Evolutionary conservation across 148 eudicot species (phyloP).

Genomic region (Rhododendron griersonianum): DNA sequence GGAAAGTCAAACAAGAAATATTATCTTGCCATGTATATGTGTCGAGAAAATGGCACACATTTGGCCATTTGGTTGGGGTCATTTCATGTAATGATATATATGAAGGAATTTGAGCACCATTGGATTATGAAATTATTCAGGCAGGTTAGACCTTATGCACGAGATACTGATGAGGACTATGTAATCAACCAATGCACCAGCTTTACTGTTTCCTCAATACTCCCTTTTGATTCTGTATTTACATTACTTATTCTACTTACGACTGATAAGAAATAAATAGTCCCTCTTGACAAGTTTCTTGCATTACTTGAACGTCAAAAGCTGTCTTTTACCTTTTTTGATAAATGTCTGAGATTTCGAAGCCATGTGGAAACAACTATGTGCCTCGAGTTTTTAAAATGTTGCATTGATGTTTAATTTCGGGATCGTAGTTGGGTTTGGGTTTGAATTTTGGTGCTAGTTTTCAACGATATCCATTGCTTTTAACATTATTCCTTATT

Average conservation of each 20-base stretch:
- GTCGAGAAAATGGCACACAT: not conserved
- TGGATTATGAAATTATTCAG: constrained; percentile 6
- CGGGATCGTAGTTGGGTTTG: not conserved
- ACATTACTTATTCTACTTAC: not conserved
- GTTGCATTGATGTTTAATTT: not conserved
- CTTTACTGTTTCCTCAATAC: not conserved
- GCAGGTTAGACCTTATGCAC: not conserved
- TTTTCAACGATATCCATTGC: not conserved
- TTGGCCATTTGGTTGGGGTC: not conserved
- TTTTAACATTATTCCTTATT: constrained; percentile 12
- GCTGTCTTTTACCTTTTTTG: not conserved
- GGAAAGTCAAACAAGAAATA: not conserved
- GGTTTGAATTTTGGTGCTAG: not conserved
- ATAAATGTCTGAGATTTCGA: not conserved
- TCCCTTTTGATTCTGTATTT: not conserved
- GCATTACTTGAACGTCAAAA: not conserved
- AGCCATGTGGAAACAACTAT: not conserved
- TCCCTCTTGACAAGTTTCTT: not conserved
- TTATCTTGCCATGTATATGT: not conserved
- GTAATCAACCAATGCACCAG: not conserved
- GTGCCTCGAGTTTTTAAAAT: no score
- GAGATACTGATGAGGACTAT: not conserved
- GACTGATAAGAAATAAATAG: not conserved
- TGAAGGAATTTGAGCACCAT: not conserved
- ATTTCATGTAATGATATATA: not conserved